Percentiles rank a stretch among this genome's conserved stretches.
phyloP scores from a whole-genome alignment of 768 basidiomycete genomes.

The Leccinum broughii region DNA sequence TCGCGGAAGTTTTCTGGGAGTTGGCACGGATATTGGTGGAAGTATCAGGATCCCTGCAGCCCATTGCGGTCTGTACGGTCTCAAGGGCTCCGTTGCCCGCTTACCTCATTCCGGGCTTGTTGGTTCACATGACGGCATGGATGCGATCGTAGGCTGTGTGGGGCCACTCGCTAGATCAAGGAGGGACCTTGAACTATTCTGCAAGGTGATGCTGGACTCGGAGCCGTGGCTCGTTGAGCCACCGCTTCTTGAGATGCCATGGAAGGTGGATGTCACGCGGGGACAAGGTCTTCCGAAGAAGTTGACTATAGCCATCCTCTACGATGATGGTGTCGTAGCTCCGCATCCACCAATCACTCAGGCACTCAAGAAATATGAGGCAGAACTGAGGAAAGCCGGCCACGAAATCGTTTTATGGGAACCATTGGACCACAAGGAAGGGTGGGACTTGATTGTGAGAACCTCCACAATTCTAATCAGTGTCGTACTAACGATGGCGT shows the following conservation, averaged over 20 bases:
- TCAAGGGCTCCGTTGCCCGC: conserved; percentile 50
- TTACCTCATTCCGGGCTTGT: conserved; percentile 51
- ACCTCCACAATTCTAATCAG: not conserved
- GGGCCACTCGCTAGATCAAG: conserved; percentile 51
- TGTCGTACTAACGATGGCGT: conserved; percentile 18
- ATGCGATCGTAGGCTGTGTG: conserved; percentile 50
- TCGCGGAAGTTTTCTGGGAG: conserved; percentile 40
- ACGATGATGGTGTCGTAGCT: conserved; percentile 50
- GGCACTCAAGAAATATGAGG: conserved; percentile 41
- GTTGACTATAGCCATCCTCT: conserved; percentile 47
- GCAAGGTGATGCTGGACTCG: conserved; percentile 44
- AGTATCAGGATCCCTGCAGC: conserved; percentile 46
- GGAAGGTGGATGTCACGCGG: conserved; percentile 41
- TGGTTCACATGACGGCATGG: conserved; percentile 54
- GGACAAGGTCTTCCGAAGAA: conserved; percentile 41
- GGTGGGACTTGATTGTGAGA: conserved; percentile 49
- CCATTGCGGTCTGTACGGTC: conserved; percentile 42
- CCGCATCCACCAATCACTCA: conserved; percentile 50
- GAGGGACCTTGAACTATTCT: conserved; percentile 50
- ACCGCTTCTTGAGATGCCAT: conserved; percentile 50
- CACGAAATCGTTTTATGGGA: conserved; percentile 54
- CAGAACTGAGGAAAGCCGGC: conserved; percentile 43
- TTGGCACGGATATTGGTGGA: conserved; percentile 53
- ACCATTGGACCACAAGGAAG: conserved; percentile 43
- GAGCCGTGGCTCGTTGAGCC: conserved; percentile 50